Evolutionary conservation across 129 eudicot genomes (phyloP), one percentile per base, ranked within the genome.

Genomic region (Centaurea solstitialis): DNA sequence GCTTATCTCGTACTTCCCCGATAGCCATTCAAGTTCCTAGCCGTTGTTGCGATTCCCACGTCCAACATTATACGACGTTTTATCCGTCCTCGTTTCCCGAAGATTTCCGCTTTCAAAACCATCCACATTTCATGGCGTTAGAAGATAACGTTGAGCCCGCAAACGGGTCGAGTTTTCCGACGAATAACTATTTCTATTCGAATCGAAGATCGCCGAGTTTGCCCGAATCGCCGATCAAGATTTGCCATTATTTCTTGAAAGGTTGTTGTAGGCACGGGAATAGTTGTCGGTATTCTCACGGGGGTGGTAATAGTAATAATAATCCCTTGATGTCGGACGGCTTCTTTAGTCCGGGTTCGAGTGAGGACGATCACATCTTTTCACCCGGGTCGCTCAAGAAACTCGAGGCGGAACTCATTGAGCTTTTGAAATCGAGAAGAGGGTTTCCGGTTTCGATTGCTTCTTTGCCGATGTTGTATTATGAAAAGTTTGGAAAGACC

Each of bases 401-500:
- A 76, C 89, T 92, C 6, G 97, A 92, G 81, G 68, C 81, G 75
- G 97, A 92, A 39, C 76, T 92, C 17, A 78, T 74, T 15, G 93
- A 87, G 70, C 87, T 92, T 35, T 77, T 92, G 83, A 90, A 81
- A 81, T 80, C 87, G 4, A 76, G 86, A 80, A 85, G 85, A 76
- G 93, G 94, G 23, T 72, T 71, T 35, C 97, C 97, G 0, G 85
- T 90, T 45, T 86, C 97, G 3, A 83, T 88, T 21, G 87, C 93
- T 68, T 88, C 85, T 11, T 77, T 92, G 33, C 97, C 97, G 0
- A 80, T 82, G 76, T 40, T 90, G 75, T 92, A 92, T 70, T 87
- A 87, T 70, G 90, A 86, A 20, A 88, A 67, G 35, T 88, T 82
- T 45, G 88, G 93, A 13, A 90, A 43, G 81, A 73, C 82, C 3